Evolutionary conservation across 225 moss, liverwort and hornwort genomes (phyloP), one percentile per base, ranked within the genome.

Genomic region (Marchantia polymorpha): DNA sequence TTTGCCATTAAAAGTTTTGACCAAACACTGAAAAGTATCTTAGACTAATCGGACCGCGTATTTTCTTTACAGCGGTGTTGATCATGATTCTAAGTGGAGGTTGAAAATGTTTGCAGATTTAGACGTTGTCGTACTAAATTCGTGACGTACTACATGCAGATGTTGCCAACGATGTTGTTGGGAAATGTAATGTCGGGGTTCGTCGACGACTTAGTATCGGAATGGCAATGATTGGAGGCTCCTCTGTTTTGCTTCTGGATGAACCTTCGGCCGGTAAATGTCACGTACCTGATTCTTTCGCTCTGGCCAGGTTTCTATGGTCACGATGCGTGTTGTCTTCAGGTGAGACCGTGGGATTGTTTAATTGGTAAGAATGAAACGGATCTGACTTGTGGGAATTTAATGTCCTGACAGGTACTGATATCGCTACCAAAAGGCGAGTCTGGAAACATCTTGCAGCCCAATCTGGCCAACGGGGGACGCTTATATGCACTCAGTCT

Each of bases 211-310:
- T 95, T 65, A 92, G 93, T 77, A 90, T 93, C 68, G 93, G 87
- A 50, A 87, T 95, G 81, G 93, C 93, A 77, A 81, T 91, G 84
- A 81, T 95, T 63, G 94, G 93, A 76, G 89, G 91, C 70, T 90
- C 94, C 75, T 87, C 90, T 75, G 90, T 95, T 76, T 88, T 95
- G 79, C 89, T 93, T 73, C 92, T 95, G 56, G 94, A 95, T 71
- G 93, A 95, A 88, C 93, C 94, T 27, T 85, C 90, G 73, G 85
- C 87, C 16, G 94, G 94, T 94, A 82, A 72, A 79, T 53, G 8
- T 31, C 48, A 48, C 17, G 39, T 39, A 39, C 39, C 39, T 39
- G 39, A 39, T 39, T 2, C 39, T 39, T 39, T 39, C 39, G 39
- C 39, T 39, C 39, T 39, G 39, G 39, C 39, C 39, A 39, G 39